phyloP scores from a whole-genome alignment of 345 rosid genomes.

The Cardiospermum halicacabum region DNA sequence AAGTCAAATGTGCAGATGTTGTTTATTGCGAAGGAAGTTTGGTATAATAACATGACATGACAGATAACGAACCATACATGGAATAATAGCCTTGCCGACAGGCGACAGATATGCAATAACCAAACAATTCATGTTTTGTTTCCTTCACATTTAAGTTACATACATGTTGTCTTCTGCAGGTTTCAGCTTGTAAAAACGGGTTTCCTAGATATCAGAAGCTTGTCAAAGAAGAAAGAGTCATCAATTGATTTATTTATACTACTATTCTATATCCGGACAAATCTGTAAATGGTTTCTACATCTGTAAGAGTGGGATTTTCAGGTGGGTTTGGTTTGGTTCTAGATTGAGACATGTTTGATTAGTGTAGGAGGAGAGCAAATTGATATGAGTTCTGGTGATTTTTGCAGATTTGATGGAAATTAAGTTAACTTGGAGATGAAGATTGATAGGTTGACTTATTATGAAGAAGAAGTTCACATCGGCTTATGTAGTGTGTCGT shows the following conservation, averaged over 20 bases:
- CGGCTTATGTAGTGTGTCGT: no score
- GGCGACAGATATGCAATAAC: not conserved
- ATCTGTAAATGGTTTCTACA: constrained; percentile 13
- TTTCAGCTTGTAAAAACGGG: constrained; percentile 79
- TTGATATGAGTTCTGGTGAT: constrained; percentile 8
- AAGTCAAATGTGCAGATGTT: no score
- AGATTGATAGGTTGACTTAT: not conserved
- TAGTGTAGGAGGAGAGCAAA: not conserved
- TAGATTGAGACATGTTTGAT: not conserved
- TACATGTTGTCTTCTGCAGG: constrained; percentile 37
- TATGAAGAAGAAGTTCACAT: no score
- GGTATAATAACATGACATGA: no score
- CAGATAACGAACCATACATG: not conserved
- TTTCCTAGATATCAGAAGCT: constrained; percentile 73
- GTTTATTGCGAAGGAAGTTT: no score
- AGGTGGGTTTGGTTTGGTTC: constrained; percentile 29
- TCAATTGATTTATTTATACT: constrained; percentile 28
- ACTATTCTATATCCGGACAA: not conserved
- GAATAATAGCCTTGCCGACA: constrained; percentile 1
- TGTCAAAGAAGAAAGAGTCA: constrained; percentile 47
- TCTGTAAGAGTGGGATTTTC: constrained; percentile 29
- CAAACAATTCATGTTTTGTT: not conserved
- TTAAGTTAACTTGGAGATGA: constrained; percentile 3
- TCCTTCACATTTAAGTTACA: not conserved
- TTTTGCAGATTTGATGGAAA: constrained; percentile 20